A percentile compares a stretch with the other conserved stretches of the same genome.
Evolutionary conservation across 345 rosid species (phyloP).

Genomic region (Pugionium cornutum): DNA sequence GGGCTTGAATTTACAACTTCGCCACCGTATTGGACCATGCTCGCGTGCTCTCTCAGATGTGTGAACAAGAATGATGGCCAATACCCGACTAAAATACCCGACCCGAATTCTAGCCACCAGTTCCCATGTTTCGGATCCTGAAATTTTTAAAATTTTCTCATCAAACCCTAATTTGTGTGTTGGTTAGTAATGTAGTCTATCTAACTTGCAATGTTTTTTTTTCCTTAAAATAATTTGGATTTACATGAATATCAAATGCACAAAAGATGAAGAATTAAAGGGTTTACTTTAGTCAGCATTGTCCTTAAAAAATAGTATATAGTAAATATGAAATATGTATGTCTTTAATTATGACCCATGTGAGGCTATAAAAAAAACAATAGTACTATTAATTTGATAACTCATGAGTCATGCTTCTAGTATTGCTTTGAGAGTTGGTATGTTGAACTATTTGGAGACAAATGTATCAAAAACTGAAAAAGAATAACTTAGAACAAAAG

Average conservation of each 20-base stretch:
- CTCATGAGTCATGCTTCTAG: conserved; percentile 31
- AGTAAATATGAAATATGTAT: neutral
- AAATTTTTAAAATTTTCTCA: no score
- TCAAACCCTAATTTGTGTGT: no score
- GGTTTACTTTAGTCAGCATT: no score
- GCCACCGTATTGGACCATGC: conserved; percentile 99
- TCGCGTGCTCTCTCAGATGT: conserved; percentile 82
- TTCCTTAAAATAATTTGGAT: no score
- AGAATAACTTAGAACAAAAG: conserved; percentile 38
- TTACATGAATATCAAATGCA: no score
- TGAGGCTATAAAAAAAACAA: conserved; percentile 25
- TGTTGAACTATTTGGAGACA: conserved; percentile 41
- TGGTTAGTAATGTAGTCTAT: no score
- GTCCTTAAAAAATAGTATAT: neutral
- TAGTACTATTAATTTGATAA: conserved; percentile 8
- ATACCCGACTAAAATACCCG: conserved; percentile 88
- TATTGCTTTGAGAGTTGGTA: conserved; percentile 35
- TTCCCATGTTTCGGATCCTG: conserved; percentile 99
- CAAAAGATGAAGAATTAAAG: no score
- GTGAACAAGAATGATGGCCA: conserved; percentile 95
- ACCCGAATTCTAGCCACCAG: conserved; percentile 99
- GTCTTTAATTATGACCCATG: conserved; percentile 42
- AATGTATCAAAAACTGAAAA: conserved; percentile 32
- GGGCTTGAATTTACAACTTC: conserved; percentile 80
- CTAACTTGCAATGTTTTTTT: no score